Evolutionary conservation across 2,329 filamentous ascomycete genomes (phyloP).

Genomic region (Blastomyces silverae): DNA sequence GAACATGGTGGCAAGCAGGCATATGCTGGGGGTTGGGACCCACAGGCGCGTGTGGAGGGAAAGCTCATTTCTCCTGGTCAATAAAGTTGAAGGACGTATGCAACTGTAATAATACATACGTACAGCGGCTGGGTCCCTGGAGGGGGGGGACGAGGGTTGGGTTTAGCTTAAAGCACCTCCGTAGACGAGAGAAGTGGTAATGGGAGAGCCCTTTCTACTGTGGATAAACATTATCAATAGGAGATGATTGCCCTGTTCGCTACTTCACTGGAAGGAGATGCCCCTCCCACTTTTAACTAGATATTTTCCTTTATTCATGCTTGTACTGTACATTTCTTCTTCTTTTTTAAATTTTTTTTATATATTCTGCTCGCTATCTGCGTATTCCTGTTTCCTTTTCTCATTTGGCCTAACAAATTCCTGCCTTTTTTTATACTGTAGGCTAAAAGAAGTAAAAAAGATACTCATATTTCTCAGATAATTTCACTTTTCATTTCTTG

Average conservation of each 20-base stretch:
- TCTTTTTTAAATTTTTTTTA: neutral
- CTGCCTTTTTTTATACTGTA: neutral
- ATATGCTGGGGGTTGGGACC: conserved; percentile 81
- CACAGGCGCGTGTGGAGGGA: conserved; percentile 67
- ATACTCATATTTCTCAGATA: neutral
- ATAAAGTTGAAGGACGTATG: conserved; percentile 45
- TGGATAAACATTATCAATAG: neutral
- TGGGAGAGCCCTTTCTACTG: neutral
- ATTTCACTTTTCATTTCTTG: neutral
- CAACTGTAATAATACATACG: conserved; percentile 1
- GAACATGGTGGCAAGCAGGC: conserved; percentile 57
- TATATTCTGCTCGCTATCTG: neutral
- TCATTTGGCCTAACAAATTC: neutral
- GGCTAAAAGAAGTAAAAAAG: neutral
- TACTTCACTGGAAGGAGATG: neutral
- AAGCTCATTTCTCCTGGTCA: conserved; percentile 83
- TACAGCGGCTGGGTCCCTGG: neutral
- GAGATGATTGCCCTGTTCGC: neutral
- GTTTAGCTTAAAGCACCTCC: neutral
- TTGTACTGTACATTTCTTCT: conserved; percentile 6
- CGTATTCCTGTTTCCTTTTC: neutral
- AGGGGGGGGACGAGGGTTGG: neutral
- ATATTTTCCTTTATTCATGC: neutral
- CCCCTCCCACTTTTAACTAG: neutral
- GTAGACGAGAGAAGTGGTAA: neutral